phyloP scores from a whole-genome alignment of 805 yeast genomes.

The Ogataea nonfermentans region DNA sequence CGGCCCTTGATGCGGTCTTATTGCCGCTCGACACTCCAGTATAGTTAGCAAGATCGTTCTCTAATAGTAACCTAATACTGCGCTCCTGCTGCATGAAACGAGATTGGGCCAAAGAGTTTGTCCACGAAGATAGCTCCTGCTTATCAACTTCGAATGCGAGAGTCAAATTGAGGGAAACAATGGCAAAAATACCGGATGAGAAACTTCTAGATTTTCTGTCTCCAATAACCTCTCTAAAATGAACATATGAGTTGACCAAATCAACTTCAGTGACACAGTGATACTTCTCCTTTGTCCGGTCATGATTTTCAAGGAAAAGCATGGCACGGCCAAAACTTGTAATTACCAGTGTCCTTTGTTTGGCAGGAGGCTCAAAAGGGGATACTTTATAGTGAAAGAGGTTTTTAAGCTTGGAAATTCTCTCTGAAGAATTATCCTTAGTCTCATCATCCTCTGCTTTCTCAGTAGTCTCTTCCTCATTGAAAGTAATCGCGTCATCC shows the following conservation, averaged over 20 bases:
- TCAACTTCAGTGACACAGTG: conserved; percentile 54
- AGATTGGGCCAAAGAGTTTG: conserved; percentile 49
- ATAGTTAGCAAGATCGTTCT: conserved; percentile 30
- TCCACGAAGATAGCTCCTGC: conserved; percentile 55
- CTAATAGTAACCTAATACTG: conserved; percentile 26
- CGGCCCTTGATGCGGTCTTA: conserved; percentile 39
- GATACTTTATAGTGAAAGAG: conserved; percentile 26
- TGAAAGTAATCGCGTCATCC: conserved; percentile 31
- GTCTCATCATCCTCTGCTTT: conserved; percentile 20
- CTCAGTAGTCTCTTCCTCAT: conserved; percentile 18
- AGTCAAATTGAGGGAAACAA: conserved; percentile 53
- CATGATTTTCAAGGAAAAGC: conserved; percentile 44
- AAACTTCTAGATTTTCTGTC: conserved; percentile 36
- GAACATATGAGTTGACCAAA: conserved; percentile 49
- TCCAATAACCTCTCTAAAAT: conserved; percentile 57
- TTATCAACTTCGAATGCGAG: conserved; percentile 57
- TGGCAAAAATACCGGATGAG: conserved; percentile 50
- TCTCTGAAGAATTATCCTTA: conserved; percentile 16
- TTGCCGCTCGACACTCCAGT: conserved; percentile 34
- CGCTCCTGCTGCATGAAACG: conserved; percentile 49
- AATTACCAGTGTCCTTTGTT: conserved; percentile 50
- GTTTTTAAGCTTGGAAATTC: conserved; percentile 28
- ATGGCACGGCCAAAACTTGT: conserved; percentile 66
- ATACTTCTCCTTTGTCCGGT: conserved; percentile 38
- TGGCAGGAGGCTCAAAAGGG: conserved; percentile 29